A percentile compares a stretch with the other conserved stretches of the same genome.
These are phyloP conservation scores for Curvularia sp. DNA, from an alignment of 2,329 filamentous ascomycete genomes.

Conservation along the genomic window DNA sequence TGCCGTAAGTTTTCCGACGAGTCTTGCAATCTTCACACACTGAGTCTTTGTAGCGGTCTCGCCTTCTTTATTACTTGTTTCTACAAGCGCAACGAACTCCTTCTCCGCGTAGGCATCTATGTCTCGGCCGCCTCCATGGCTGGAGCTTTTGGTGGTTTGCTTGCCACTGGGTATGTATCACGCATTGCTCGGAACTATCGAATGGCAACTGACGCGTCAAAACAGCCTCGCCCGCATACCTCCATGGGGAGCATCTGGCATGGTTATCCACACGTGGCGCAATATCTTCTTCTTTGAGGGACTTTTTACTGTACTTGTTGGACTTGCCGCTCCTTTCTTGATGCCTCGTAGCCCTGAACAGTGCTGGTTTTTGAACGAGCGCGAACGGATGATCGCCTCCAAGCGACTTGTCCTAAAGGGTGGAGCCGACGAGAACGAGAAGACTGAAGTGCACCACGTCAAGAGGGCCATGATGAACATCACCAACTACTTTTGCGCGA, in stretches of 20 bases:
- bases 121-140: slow-evolving; percentile 63
- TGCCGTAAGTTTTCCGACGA: slow-evolving; percentile 52
- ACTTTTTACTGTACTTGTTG: slow-evolving; percentile 60
- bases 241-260: slow-evolving; percentile 56
- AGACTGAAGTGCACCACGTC: slow-evolving; percentile 58
- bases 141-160: slow-evolving; percentile 64
- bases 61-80: slow-evolving; percentile 64
- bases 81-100: slow-evolving; percentile 63
- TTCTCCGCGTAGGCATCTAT: slow-evolving; percentile 64
- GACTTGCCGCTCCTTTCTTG: slow-evolving; percentile 57
- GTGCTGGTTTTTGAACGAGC: slow-evolving; percentile 59
- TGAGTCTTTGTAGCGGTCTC: slow-evolving; percentile 50
- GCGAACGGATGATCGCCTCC: slow-evolving; percentile 62
- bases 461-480: slow-evolving; percentile 62
- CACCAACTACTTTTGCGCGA: slow-evolving; percentile 65
- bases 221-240: slow-evolving; percentile 54
- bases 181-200: background rate
- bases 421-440: slow-evolving; percentile 55
- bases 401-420: slow-evolving; percentile 61
- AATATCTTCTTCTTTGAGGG: slow-evolving; percentile 70
- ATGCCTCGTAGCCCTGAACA: slow-evolving; percentile 60
- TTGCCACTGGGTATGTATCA: slow-evolving; percentile 58
- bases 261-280: slow-evolving; percentile 55
- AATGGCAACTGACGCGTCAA: background rate
- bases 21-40: slow-evolving; percentile 9